Evolutionary conservation across 2,329 filamentous ascomycete genomes (phyloP), one percentile per base, ranked within the genome.

Genomic region (Aspergillus nomiae): DNA sequence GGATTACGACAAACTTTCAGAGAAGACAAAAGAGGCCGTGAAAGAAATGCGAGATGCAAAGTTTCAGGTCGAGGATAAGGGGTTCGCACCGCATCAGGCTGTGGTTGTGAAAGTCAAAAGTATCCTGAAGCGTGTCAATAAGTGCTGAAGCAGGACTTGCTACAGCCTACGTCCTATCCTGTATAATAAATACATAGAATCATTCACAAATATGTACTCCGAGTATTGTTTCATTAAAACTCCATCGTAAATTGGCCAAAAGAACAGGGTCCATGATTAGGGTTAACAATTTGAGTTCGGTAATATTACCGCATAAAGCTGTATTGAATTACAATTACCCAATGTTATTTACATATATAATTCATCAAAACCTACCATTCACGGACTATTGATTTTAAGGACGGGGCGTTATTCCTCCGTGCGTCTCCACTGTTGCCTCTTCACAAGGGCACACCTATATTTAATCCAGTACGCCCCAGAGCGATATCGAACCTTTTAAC

Each of bases 151-250:
- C 34, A 36, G 16, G 34, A 5, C 34, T 16, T 36, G 0, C 14
- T 36, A 16, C 34, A 36, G 1, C 34, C 34, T 36, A 0, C 0
- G 12, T 16, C 34, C 34, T 8, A 36, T 36, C 5, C 34, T 36
- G 4, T 2, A 7, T 14, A 7, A 0, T 36, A 36, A 14, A 14
- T 36, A 36, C 0, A 36, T 16, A 16, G 0, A 41, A 0, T 10
- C 8, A 41, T 41, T 41, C 38, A n/a, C 16, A 41, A 16, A 41
- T 19, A 41, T n/a, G 38, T 41, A 41, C 19, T 41, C 38, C 38
- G 38, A 41, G 16, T 41, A 41, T n/a, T 16, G 36, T 38, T 38
- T 19, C 1, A 16, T 19, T 38, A 16, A 0, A 38, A 38, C 9
- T 16, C 14, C 36, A 38, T 41, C 7, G 38, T 41, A 16, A n/a